These are phyloP conservation scores for Verticillium nubilum DNA, from an alignment of 2,329 filamentous ascomycete species.

Conservation along the genomic window DNA sequence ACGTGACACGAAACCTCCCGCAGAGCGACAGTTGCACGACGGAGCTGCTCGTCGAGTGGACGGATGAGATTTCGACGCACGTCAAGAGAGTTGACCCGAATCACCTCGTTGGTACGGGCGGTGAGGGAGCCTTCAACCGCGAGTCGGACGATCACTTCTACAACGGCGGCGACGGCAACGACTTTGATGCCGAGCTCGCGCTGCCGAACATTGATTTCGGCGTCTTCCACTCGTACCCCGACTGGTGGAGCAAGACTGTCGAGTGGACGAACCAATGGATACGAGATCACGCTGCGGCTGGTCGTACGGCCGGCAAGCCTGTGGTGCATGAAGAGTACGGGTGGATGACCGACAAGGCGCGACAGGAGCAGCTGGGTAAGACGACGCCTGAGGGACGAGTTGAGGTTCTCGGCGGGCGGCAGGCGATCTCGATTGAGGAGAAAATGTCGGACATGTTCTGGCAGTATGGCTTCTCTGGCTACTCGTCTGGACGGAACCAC, in stretches of 20 bases:
- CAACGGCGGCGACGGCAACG: conserved; percentile 42
- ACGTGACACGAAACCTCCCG: conserved; percentile 38
- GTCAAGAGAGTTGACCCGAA: conserved; percentile 45
- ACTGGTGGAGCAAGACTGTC: conserved; percentile 48
- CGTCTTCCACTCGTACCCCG: conserved; percentile 50
- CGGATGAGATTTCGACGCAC: conserved; percentile 47
- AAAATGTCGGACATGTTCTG: conserved; percentile 49
- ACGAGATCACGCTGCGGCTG: conserved; percentile 42
- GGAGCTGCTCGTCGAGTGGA: conserved; percentile 39
- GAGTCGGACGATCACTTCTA: conserved; percentile 37
- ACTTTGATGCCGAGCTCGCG: conserved; percentile 45
- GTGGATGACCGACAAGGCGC: conserved; percentile 44
- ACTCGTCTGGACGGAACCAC: conserved; percentile 44
- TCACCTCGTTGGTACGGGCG: conserved; percentile 50
- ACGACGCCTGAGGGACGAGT: conserved; percentile 34
- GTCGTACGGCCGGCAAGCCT: conserved; percentile 38
- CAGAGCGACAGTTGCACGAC: conserved; percentile 32
- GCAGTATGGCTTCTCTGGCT: conserved; percentile 42
- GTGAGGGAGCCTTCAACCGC: conserved; percentile 52
- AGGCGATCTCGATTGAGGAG: conserved; percentile 39
- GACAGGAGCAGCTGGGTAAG: conserved; percentile 36
- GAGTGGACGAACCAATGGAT: conserved; percentile 50
- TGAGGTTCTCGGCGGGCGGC: conserved; percentile 43
- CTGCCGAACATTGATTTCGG: conserved; percentile 47
- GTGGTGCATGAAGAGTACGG: conserved; percentile 52